Conservation (phyloP, 352 stramenopile genomes). For the Phytophthora boehmeriae region DNA sequence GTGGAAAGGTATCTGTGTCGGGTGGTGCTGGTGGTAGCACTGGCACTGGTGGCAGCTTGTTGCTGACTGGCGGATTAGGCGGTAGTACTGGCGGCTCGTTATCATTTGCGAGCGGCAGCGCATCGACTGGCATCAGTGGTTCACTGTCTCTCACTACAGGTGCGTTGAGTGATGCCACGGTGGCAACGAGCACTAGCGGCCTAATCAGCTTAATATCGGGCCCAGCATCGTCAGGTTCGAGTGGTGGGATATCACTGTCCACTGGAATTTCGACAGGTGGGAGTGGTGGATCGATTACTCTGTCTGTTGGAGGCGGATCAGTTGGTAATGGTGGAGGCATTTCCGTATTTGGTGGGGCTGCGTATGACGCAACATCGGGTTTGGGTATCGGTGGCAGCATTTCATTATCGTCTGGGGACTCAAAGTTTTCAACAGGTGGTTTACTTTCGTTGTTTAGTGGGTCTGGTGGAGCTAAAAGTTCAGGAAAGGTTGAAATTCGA, state of each 20-base stretch:
- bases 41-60: conserved; percentile 16
- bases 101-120: conserved; percentile 29
- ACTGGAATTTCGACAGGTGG: conserved; percentile 28
- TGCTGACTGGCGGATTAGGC: conserved; percentile 19
- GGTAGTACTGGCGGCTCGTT: conserved; percentile 33
- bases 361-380: conserved; percentile 16
- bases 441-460: conserved; percentile 42
- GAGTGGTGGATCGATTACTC: conserved; percentile 25
- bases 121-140: conserved; percentile 22
- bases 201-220: conserved; percentile 39
- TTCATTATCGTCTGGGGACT: conserved; percentile 41
- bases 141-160: conserved; percentile 27
- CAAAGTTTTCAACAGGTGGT: conserved; percentile 40
- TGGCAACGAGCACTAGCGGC: conserved; percentile 30
- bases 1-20: conserved; percentile 19
- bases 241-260: conserved; percentile 25
- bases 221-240: conserved; percentile 24
- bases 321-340: conserved; percentile 38
- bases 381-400: conserved; percentile 43
- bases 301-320: conserved; percentile 36
- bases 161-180: conserved; percentile 3
- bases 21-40: conserved; percentile 20
- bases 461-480: conserved; percentile 43
- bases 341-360: conserved; percentile 19
- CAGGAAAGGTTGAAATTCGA: conserved; percentile 47